phyloP scores from a whole-genome alignment of 495 filamentous ascomycete species.

The Penicillium paxilli region DNA sequence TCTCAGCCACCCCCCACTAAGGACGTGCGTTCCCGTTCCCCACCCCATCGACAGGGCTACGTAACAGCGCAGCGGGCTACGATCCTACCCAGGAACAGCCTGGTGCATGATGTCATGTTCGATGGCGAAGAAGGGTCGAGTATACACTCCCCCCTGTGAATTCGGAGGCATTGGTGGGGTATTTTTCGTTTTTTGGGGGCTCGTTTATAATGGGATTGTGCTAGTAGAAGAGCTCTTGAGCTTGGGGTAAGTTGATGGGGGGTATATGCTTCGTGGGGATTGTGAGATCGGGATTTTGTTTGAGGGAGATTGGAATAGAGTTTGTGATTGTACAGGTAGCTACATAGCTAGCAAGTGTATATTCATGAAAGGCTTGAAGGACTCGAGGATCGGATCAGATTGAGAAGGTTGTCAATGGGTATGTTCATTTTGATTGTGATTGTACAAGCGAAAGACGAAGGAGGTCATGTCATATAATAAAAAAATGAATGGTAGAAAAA shows the following conservation, averaged over 20 bases:
- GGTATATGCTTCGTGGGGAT: background rate
- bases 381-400: no score
- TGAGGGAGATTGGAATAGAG: no score
- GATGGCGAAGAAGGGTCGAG: background rate
- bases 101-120: conserved; percentile 15
- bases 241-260: background rate
- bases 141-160: background rate
- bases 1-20: background rate
- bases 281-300: background rate
- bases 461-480: background rate
- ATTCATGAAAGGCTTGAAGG: no score
- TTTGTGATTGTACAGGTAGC: no score
- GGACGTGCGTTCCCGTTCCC: conserved; percentile 8
- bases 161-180: background rate
- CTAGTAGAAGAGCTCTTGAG: background rate
- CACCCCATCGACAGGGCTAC: conserved; percentile 3
- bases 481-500: background rate
- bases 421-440: background rate
- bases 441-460: background rate
- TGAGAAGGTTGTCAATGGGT: background rate
- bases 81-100: conserved; percentile 5
- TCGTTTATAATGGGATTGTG: background rate
- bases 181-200: no score
- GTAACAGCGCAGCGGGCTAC: conserved; percentile 11
- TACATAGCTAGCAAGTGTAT: no score